Conservation (phyloP, 768 basidiomycete species). For the Clitopilus hobsonii region DNA sequence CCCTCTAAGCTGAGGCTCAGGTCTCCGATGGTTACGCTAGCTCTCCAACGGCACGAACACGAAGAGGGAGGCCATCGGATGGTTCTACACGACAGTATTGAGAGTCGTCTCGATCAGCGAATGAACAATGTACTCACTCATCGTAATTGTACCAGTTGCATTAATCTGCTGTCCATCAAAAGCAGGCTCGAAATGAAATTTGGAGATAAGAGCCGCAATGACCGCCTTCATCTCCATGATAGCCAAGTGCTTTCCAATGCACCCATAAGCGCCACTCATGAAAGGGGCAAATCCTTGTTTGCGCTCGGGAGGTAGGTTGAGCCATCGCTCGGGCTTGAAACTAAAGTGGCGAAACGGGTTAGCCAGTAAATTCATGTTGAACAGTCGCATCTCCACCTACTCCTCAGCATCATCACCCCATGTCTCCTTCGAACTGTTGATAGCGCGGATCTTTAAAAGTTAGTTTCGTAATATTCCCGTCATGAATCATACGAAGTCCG, state of each 20-base stretch:
- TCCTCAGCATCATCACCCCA: slow-evolving; percentile 51
- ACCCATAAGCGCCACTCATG: slow-evolving; percentile 35
- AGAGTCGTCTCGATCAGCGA: neutral
- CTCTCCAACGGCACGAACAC: no score
- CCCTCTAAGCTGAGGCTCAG: no score
- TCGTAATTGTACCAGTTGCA: neutral
- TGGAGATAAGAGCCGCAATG: slow-evolving; percentile 13
- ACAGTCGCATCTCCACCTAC: no score
- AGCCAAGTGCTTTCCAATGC: slow-evolving; percentile 41
- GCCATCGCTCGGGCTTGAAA: slow-evolving; percentile 45
- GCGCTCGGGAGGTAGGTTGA: slow-evolving; percentile 29
- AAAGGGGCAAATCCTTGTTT: slow-evolving; percentile 32
- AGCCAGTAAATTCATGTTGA: no score
- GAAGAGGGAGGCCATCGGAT: neutral
- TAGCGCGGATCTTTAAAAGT: slow-evolving; percentile 48
- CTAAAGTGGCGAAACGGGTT: slow-evolving; percentile 16
- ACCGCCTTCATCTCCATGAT: slow-evolving; percentile 40
- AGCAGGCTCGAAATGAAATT: neutral
- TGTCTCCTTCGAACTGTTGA: slow-evolving; percentile 44
- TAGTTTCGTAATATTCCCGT: no score
- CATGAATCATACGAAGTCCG: no score
- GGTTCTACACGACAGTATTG: neutral
- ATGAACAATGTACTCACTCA: neutral
- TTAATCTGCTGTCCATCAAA: neutral
- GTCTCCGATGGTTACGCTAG: no score